These are phyloP conservation scores for Termitomyces sp. DNA, from an alignment of 768 basidiomycete species.

Conservation along the genomic window DNA sequence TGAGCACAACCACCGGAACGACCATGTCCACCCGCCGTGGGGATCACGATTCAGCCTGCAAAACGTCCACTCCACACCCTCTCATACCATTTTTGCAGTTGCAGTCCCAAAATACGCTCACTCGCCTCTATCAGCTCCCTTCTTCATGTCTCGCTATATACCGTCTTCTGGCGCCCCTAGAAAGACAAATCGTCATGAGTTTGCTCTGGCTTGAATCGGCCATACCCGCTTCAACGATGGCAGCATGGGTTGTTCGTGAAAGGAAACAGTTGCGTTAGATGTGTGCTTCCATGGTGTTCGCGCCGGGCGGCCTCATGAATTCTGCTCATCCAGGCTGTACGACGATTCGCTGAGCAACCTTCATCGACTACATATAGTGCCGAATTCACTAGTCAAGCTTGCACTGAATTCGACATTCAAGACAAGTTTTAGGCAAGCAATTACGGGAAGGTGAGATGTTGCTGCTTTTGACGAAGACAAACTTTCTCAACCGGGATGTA, in stretches of 20 bases:
- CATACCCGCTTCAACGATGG: slow-evolving; percentile 61
- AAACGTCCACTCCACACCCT: slow-evolving; percentile 39
- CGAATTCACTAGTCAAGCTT: slow-evolving; percentile 53
- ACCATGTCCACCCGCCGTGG: slow-evolving; percentile 5
- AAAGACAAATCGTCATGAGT: slow-evolving; percentile 84
- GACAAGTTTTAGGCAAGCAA: slow-evolving; percentile 70
- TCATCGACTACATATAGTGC: slow-evolving; percentile 62
- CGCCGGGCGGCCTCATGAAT: slow-evolving; percentile 9
- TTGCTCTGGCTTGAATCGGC: slow-evolving; percentile 82
- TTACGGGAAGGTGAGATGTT: slow-evolving; percentile 74
- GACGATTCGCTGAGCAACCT: slow-evolving; percentile 62
- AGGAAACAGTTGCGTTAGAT: slow-evolving; percentile 53
- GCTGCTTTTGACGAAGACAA: background rate
- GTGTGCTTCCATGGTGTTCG: slow-evolving; percentile 6
- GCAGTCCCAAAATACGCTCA: slow-evolving; percentile 72
- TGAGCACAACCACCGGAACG: background rate
- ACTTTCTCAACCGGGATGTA: slow-evolving; percentile 19
- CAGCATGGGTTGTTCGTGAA: slow-evolving; percentile 71
- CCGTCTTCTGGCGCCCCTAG: slow-evolving; percentile 78
- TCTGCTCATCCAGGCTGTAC: slow-evolving; percentile 48
- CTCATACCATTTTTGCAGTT: slow-evolving; percentile 75
- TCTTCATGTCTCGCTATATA: slow-evolving; percentile 90
- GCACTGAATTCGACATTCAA: slow-evolving; percentile 74
- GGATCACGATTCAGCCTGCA: background rate
- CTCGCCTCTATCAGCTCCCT: slow-evolving; percentile 76